Conservation (phyloP, 768 basidiomycete genomes). For the Lactifluus pinguis region DNA sequence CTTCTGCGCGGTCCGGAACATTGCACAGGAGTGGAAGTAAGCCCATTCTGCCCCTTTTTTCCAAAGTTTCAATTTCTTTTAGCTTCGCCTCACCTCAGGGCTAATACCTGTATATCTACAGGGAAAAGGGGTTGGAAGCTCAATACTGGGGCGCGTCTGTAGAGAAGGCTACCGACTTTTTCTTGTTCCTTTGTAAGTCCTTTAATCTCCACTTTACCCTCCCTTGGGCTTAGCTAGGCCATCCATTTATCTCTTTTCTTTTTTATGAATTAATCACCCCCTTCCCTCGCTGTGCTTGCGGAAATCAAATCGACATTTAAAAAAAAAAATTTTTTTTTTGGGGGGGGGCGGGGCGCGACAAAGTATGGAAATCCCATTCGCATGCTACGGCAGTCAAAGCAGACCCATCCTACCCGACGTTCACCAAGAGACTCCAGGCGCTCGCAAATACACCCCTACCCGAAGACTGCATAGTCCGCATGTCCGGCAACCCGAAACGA, state of each 20-base stretch:
- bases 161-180: background rate
- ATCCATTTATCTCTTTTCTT: no score
- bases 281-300: no score
- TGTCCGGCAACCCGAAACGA: background rate
- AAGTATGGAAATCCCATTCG: constrained; percentile 3
- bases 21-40: constrained; percentile 4
- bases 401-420: background rate
- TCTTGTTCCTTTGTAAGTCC: constrained; percentile 6
- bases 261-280: no score
- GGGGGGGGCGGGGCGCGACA: no score
- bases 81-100: no score
- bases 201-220: no score
- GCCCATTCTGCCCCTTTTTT: background rate
- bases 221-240: no score
- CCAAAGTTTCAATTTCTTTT: no score
- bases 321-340: background rate
- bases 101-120: background rate
- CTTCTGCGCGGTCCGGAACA: background rate
- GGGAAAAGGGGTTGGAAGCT: background rate
- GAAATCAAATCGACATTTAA: no score
- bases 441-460: background rate
- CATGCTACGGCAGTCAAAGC: background rate
- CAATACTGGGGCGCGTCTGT: constrained; percentile 6
- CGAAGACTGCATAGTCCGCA: background rate
- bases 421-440: background rate